Base-by-base conservation (phyloP, 495 filamentous ascomycete genomes). In the Mycothermus thermophilus region DNA sequence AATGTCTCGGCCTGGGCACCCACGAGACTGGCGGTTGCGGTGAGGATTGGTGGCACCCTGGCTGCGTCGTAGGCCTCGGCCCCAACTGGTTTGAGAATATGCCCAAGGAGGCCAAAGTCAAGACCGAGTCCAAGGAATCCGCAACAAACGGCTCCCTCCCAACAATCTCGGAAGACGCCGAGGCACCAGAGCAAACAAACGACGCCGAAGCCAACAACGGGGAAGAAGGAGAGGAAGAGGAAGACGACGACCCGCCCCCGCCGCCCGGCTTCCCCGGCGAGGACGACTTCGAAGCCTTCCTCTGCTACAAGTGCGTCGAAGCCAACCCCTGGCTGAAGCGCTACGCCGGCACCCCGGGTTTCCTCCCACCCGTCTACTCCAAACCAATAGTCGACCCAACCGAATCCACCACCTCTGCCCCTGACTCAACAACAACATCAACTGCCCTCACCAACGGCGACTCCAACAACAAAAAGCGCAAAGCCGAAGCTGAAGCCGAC, bases 21-120 rank as follows among this genome's bases (percentile, higher is more conserved):
- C 71, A 71, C 22, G 79, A 79, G 44, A 76, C 78, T 3, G 84
- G 83, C 7, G 86, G 85, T 4, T 99, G 92, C 59, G 87, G 90
- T 3, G 92, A 99, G 62, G 92, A 99, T 55, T 99, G 92, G 92
- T 99, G 85, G 69, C 92, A 99, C 63, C 86, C 90, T 10, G 83
- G 87, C 37, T 99, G 92, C 52, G 56, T 99, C 9, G 74, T 94
- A 32, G 90, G 92, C 7, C 52, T 88, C 9, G 70, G 77, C 2
- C 63, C 68, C 2, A 57, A 60, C n/a, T 74, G 69, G 69, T 66
- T 50, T 30, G 63, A 72, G 42, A 54, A 66, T 59, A 41, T 67
- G 67, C 44, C 66, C 53, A 68, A 54, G 38, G 34, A 54, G 26
- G 24, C 11, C 4, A 37, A 40, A 20, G 30, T 30, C 7, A 51